A percentile compares a stretch with the other conserved stretches of the same genome.
These are phyloP conservation scores for Amanita subjunquillea DNA, from an alignment of 768 basidiomycete genomes.

Conservation along the genomic window DNA sequence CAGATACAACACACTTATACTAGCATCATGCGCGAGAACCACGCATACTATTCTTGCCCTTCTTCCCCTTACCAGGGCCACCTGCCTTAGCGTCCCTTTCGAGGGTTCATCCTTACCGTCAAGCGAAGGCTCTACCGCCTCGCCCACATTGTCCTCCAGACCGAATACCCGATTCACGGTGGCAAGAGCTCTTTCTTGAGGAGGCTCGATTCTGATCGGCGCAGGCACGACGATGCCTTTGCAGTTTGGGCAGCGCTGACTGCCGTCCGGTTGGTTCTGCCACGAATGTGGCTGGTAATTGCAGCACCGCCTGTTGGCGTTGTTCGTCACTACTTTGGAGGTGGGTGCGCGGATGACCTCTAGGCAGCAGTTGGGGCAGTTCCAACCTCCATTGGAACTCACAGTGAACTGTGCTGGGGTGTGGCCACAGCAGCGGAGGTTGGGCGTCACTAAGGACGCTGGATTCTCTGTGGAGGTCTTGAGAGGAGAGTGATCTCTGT, in stretches of 20 bases:
- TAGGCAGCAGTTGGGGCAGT: not conserved
- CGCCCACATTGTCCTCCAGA: not conserved
- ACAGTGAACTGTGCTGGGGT: not conserved
- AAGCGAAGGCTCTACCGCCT: not conserved
- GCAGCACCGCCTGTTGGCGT: not conserved
- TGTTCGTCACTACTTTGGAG: not conserved
- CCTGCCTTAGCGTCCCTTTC: not conserved
- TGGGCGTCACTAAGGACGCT: not conserved
- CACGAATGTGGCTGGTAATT: not conserved
- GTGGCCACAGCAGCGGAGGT: not conserved
- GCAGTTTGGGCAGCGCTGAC: not conserved
- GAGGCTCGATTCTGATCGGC: not conserved
- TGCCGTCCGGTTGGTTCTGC: not conserved
- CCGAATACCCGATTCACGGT: not conserved
- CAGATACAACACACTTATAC: slow-evolving; percentile 1
- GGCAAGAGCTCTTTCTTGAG: slow-evolving; percentile 1
- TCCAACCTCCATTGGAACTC: not conserved
- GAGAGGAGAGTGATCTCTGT: not conserved
- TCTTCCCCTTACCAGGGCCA: not conserved
- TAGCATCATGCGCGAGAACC: slow-evolving; percentile 2
- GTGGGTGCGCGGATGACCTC: not conserved
- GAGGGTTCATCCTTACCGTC: not conserved
- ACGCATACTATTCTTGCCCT: not conserved
- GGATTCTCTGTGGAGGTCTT: not conserved
- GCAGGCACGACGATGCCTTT: not conserved